phyloP scores from a whole-genome alignment of 2,329 filamentous ascomycete genomes.

The Penicillium sp. region DNA sequence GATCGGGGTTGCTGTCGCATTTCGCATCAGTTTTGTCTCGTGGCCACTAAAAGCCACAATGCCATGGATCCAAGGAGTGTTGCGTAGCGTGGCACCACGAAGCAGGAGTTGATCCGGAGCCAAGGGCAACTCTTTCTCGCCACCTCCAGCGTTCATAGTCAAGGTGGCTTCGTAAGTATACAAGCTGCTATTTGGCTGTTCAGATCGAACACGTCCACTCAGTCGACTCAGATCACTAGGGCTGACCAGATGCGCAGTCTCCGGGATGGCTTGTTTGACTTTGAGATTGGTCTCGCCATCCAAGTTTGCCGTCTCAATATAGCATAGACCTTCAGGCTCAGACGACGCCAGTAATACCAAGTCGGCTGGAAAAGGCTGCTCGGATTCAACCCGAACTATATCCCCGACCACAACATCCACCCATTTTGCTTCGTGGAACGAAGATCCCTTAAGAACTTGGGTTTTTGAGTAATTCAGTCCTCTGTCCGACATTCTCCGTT shows the following conservation, averaged over 20 bases:
- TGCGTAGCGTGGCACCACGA: slow-evolving; percentile 87
- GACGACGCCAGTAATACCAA: slow-evolving; percentile 89
- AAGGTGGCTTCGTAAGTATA: slow-evolving; percentile 98
- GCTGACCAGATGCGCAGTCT: slow-evolving; percentile 85
- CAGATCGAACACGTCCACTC: slow-evolving; percentile 82
- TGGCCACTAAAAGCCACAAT: slow-evolving; percentile 96
- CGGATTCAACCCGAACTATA: slow-evolving; percentile 87
- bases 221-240: slow-evolving; percentile 80
- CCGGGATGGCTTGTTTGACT: slow-evolving; percentile 95
- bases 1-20: slow-evolving; percentile 94
- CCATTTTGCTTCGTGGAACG: slow-evolving; percentile 86
- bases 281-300: slow-evolving; percentile 98
- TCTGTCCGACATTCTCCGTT: slow-evolving; percentile 81
- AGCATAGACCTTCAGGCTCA: slow-evolving; percentile 94
- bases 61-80: slow-evolving; percentile 96
- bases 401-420: slow-evolving; percentile 91
- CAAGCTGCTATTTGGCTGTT: slow-evolving; percentile 96
- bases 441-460: slow-evolving; percentile 75
- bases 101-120: slow-evolving; percentile 91
- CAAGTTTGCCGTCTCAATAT: slow-evolving; percentile 96
- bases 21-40: slow-evolving; percentile 98
- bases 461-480: slow-evolving; percentile 85
- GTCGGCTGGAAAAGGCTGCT: slow-evolving; percentile 92
- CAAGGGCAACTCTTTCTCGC: slow-evolving; percentile 86
- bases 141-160: slow-evolving; percentile 84